Evolutionary conservation across 148 eudicot species (phyloP).

Genomic region (Cornus controversa): DNA sequence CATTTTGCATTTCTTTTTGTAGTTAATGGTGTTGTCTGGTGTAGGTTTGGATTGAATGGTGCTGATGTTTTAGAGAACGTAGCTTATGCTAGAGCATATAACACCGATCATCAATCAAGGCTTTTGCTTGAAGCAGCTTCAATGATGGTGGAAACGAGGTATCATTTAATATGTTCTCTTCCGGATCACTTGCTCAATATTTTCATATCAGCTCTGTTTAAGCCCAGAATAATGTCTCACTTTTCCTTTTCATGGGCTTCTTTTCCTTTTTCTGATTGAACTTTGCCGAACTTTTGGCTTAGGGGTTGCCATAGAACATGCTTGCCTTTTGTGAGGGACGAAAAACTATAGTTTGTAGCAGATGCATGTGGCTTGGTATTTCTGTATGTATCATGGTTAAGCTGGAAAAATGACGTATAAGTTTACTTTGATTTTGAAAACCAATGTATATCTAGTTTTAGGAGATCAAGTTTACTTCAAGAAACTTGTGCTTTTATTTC

Average conservation of each 20-base stretch:
- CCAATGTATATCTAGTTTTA: not conserved
- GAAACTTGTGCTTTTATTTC: not conserved
- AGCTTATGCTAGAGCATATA: constrained; percentile 97
- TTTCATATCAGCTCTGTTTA: not conserved
- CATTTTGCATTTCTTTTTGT: not conserved
- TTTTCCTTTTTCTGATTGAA: constrained; percentile 5
- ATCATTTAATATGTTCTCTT: not conserved
- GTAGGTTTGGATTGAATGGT: constrained; percentile 90
- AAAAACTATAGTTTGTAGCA: not conserved
- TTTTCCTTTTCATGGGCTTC: not conserved
- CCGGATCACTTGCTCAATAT: not conserved
- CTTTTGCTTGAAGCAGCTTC: constrained; percentile 98
- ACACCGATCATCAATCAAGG: constrained; percentile 98
- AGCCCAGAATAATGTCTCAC: not conserved
- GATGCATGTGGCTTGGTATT: not conserved
- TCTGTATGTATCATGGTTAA: not conserved
- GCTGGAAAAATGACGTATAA: not conserved
- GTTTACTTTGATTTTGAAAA: not conserved
- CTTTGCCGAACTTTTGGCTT: not conserved
- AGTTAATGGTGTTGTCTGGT: constrained; percentile 14
- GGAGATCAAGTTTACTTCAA: not conserved
- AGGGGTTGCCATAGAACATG: not conserved
- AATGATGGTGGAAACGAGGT: constrained; percentile 99
- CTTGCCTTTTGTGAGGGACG: not conserved
- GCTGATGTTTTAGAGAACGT: constrained; percentile 95